Percentiles rank a stretch among this genome's conserved stretches.
These are phyloP conservation scores for Stagonosporopsis cucurbitacearum DNA, from an alignment of 2,329 filamentous ascomycete species.

Conservation along the genomic window DNA sequence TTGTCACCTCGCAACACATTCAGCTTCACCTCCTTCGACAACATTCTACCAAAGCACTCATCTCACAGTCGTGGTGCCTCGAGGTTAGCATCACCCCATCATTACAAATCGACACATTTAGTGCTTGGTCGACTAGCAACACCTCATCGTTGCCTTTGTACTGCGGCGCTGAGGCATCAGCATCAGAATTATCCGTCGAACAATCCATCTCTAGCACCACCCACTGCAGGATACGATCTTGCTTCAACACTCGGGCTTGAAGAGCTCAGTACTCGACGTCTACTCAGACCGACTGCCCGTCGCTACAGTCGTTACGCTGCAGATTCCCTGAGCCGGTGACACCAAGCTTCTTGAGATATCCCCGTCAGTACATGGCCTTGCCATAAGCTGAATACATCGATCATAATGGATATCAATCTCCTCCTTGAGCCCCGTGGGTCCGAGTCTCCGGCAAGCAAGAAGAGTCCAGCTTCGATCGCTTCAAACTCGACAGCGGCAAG, in stretches of 20 bases:
- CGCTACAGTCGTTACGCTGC: background rate
- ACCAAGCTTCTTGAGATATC: background rate
- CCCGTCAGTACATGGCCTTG: conserved; percentile 51
- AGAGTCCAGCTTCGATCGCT: conserved; percentile 49
- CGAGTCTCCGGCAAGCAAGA: conserved; percentile 65
- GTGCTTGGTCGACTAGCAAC: conserved; percentile 16
- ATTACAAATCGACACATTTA: conserved; percentile 19
- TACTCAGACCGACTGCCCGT: background rate
- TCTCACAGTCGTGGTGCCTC: conserved; percentile 22
- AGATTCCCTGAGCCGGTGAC: background rate
- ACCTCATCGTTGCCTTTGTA: conserved; percentile 11
- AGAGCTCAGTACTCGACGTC: background rate
- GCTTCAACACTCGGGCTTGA: background rate
- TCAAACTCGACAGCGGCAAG: conserved; percentile 50
- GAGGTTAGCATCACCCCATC: conserved; percentile 17
- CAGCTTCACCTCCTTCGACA: conserved; percentile 34
- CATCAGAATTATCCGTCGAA: conserved; percentile 1
- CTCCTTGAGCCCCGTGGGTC: conserved; percentile 80
- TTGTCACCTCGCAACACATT: conserved; percentile 35
- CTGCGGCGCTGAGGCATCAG: conserved; percentile 2
- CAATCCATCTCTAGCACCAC: background rate
- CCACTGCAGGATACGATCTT: background rate
- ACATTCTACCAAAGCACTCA: conserved; percentile 15
- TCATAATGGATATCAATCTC: conserved; percentile 93
- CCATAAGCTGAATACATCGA: conserved; percentile 55